Conservation (phyloP, 2,329 filamentous ascomycete genomes). For the Clarireedia monteithiana region DNA sequence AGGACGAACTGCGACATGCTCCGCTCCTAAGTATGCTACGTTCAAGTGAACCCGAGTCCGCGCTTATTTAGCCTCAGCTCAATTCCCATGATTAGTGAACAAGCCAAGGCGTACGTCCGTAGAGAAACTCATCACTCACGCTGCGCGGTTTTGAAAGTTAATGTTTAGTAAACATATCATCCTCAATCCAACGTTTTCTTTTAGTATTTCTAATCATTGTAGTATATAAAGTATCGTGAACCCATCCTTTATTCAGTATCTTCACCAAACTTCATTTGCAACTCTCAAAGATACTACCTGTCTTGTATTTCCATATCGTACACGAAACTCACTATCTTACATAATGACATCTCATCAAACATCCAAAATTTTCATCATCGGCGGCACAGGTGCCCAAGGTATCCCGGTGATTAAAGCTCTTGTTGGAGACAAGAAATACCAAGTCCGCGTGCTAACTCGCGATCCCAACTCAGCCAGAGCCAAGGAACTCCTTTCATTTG, state of each 20-base stretch:
- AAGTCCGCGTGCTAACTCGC: slow-evolving; percentile 40
- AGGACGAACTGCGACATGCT: too few species aligned
- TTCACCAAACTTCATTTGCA: neutral
- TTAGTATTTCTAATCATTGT: too few species aligned
- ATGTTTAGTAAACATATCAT: neutral
- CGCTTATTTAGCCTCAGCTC: neutral
- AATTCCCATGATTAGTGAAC: neutral
- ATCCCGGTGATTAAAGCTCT: slow-evolving; percentile 39
- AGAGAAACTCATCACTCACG: too few species aligned
- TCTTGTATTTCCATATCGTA: neutral
- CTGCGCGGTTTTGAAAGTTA: too few species aligned
- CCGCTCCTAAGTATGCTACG: neutral
- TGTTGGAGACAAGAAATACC: slow-evolving; percentile 36
- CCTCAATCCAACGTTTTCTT: too few species aligned
- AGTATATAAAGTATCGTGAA: too few species aligned
- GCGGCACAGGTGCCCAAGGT: slow-evolving; percentile 45
- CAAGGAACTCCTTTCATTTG: slow-evolving; percentile 34
- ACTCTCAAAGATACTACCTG: neutral
- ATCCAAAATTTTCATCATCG: slow-evolving; percentile 35
- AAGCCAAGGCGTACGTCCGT: neutral
- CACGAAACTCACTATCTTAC: neutral
- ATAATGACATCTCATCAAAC: slow-evolving; percentile 9
- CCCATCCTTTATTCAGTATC: too few species aligned
- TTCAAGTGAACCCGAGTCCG: neutral
- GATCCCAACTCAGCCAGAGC: slow-evolving; percentile 36